Conservation (phyloP, 192 early-diverging fungal species). For the Rhizoclosmatium sp. region DNA sequence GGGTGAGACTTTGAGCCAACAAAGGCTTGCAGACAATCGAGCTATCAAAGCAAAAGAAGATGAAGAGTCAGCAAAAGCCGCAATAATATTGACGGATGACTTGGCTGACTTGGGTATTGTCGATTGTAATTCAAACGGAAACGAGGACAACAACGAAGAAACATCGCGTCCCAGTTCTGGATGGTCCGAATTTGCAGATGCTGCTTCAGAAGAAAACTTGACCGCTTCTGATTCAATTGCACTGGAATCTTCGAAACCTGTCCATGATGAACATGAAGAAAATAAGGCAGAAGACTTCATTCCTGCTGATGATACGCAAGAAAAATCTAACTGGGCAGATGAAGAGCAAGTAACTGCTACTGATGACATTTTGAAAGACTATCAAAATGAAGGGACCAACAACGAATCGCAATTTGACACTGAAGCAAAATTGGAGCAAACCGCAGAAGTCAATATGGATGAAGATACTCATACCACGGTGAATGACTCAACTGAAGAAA, state of each 20-base stretch:
- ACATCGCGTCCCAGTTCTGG: slow-evolving; percentile 20
- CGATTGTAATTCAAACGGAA: slow-evolving; percentile 18
- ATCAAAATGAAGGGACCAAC: not conserved
- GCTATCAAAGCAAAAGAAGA: slow-evolving; percentile 13
- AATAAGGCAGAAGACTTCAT: not conserved
- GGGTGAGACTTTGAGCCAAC: not conserved
- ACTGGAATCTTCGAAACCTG: not conserved
- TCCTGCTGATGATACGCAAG: not conserved
- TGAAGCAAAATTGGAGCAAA: not conserved
- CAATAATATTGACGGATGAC: slow-evolving; percentile 21
- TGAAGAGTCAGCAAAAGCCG: slow-evolving; percentile 31
- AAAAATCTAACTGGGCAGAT: not conserved
- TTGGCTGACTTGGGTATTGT: slow-evolving; percentile 29
- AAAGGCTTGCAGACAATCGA: slow-evolving; percentile 8
- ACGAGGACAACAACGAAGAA: not conserved
- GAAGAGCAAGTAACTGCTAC: not conserved
- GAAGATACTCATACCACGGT: not conserved
- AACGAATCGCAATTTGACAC: not conserved
- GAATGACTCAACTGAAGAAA: not conserved
- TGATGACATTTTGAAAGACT: not conserved
- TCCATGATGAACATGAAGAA: not conserved
- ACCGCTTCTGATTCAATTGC: not conserved
- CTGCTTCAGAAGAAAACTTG: slow-evolving; percentile 5
- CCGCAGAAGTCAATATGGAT: not conserved
- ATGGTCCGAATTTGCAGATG: slow-evolving; percentile 29